Base-by-base conservation (phyloP, 2,329 filamentous ascomycete species). In the Colletotrichum sp. region DNA sequence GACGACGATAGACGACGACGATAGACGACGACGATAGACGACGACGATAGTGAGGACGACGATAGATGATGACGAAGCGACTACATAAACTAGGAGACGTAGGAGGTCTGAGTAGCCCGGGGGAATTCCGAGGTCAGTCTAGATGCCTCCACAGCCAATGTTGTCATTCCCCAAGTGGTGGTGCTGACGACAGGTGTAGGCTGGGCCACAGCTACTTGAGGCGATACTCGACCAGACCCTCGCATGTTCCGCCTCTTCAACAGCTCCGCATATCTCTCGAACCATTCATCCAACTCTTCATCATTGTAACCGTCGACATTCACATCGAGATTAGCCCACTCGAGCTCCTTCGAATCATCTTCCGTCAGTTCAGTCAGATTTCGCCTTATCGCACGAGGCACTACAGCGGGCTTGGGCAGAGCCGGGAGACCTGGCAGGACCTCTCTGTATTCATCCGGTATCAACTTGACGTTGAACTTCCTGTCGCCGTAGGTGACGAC, bases 401-500 rank as follows among this genome's bases (percentile, higher is more conserved):
- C 48, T 1, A 22, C 48, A 55, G 48, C 18, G 22, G 48, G 48
- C 48, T 34, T 34, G 32, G 32, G 32, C 12, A 34, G 32, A 34
- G 32, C 32, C 32, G 32, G 32, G 32, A 34, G 0, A 34, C 32
- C 32, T 34, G 32, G 32, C 32, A 34, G 13, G 13, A 34, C 0
- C 1, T 1, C 32, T 34, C 32, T 34, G 32, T 34, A 34, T 12
- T 34, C 32, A 1, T 34, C 32, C 1, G 32, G 32, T 34, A 34
- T 34, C 32, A 34, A 34, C 32, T 34, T 34, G 32, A 12, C 32
- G 32, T 34, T 34, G 32, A 34, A 34, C 32, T 34, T 34, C 32
- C 32, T 34, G 1, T 34, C 1, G 32, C 0, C 32, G 1, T 34
- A 34, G 1, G 0, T 12, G 12, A 12, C 32, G 32, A 1, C 32